Percentiles rank a stretch among this genome's conserved stretches.
phyloP scores from a whole-genome alignment of 2,329 filamentous ascomycete genomes.

The Didymosphaeria variabile region DNA sequence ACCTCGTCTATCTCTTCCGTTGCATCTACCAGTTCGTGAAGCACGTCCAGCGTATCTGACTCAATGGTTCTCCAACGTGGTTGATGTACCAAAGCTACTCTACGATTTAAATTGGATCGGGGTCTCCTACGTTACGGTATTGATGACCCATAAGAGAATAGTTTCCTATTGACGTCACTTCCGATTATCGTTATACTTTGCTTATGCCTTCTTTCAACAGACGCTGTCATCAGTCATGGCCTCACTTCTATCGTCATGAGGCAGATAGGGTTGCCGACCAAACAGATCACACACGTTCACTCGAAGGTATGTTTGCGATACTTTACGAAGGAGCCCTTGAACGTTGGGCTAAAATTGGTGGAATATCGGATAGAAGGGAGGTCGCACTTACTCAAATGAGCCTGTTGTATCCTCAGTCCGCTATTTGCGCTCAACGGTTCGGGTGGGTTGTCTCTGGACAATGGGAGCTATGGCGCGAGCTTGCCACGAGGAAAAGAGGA shows the following conservation, averaged over 20 bases:
- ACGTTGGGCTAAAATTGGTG: background rate
- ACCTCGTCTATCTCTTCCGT: background rate
- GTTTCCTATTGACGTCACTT: no score
- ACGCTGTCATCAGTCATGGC: no score
- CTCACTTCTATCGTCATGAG: background rate
- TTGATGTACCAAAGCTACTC: background rate
- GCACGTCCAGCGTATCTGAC: background rate
- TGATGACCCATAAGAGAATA: background rate
- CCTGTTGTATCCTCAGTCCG: background rate
- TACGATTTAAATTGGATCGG: background rate
- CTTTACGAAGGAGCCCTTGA: conserved; percentile 1
- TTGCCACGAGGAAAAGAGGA: conserved; percentile 1
- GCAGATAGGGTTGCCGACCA: background rate
- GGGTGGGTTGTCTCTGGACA: background rate
- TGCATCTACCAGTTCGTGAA: background rate
- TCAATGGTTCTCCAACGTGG: background rate
- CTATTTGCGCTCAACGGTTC: background rate
- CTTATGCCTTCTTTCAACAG: no score
- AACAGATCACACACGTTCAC: no score
- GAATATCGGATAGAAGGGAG: background rate
- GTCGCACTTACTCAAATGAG: conserved; percentile 10
- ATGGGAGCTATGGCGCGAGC: conserved; percentile 5
- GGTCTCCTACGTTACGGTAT: background rate
- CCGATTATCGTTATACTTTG: no score
- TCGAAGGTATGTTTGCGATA: conserved; percentile 3